Conservation (phyloP, 2,329 filamentous ascomycete species). For the Epichloe typhina region DNA sequence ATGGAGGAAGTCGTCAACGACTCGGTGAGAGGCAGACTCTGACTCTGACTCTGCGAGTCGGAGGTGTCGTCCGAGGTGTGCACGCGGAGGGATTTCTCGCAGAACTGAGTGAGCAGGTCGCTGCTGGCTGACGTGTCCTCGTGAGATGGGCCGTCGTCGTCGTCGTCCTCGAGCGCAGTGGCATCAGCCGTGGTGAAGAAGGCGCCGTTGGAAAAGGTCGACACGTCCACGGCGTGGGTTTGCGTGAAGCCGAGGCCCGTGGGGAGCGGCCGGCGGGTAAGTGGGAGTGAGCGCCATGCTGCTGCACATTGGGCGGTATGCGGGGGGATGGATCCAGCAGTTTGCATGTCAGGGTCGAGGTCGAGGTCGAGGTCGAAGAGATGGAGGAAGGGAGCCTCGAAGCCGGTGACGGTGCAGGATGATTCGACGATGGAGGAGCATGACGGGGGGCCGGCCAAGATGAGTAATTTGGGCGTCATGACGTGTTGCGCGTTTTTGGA, state of each 20-base stretch:
- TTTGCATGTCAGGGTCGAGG: neutral
- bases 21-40: conserved; percentile 14
- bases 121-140: conserved; percentile 11
- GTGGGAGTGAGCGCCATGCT: conserved; percentile 41
- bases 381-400: conserved; percentile 14
- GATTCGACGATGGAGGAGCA: conserved; percentile 15
- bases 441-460: conserved; percentile 23
- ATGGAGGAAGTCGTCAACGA: conserved; percentile 13
- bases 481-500: conserved; percentile 8
- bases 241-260: conserved; percentile 38
- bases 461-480: conserved; percentile 20
- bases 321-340: neutral
- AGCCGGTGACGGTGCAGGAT: conserved; percentile 17
- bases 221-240: conserved; percentile 21
- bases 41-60: conserved; percentile 20
- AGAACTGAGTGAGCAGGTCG: conserved; percentile 48
- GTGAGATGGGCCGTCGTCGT: neutral
- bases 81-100: conserved; percentile 62
- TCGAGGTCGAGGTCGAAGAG: conserved; percentile 14
- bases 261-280: conserved; percentile 30
- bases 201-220: conserved; percentile 20
- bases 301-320: conserved; percentile 17
- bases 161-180: conserved; percentile 14
- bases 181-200: conserved; percentile 36
- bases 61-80: conserved; percentile 55